Conservation (phyloP, 768 basidiomycete genomes). For the Neoboletus subvelutipes region DNA sequence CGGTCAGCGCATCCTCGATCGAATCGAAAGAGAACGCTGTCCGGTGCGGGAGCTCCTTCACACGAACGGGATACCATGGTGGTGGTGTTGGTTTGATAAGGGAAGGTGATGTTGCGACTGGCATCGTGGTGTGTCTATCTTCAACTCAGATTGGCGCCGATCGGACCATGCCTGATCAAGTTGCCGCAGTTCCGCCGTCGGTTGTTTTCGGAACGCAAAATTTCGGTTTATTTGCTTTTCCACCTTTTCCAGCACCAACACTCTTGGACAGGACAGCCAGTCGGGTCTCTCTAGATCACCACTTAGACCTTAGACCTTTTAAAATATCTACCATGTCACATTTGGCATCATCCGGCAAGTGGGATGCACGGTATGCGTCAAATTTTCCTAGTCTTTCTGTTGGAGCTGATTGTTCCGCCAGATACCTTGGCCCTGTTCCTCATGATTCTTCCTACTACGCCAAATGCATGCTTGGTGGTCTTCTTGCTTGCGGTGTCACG, state of each 20-base stretch:
- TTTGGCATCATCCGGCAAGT: slow-evolving; percentile 19
- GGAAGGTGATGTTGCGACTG: background rate
- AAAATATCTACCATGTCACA: slow-evolving; percentile 9
- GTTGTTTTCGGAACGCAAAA: slow-evolving; percentile 12
- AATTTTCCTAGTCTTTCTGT: background rate
- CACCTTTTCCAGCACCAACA: background rate
- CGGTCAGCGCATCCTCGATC: slow-evolving; percentile 75
- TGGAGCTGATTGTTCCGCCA: background rate
- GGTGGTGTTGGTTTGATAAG: slow-evolving; percentile 9
- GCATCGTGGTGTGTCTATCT: slow-evolving; percentile 3
- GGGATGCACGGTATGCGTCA: slow-evolving; percentile 11
- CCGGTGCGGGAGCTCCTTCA: slow-evolving; percentile 21
- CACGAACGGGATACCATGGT: slow-evolving; percentile 26
- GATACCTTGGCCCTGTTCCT: slow-evolving; percentile 14
- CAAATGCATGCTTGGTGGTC: slow-evolving; percentile 11
- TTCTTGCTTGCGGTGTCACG: slow-evolving; percentile 9
- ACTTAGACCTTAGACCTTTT: slow-evolving; percentile 1
- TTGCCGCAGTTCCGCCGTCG: background rate
- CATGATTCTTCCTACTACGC: slow-evolving; percentile 12
- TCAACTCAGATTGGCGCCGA: background rate
- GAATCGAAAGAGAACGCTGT: slow-evolving; percentile 67
- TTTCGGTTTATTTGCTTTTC: background rate
- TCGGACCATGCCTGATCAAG: background rate
- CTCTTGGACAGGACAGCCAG: background rate
- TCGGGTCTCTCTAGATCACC: background rate